phyloP scores from a whole-genome alignment of 495 filamentous ascomycete species.

The Terfezia claveryi region DNA sequence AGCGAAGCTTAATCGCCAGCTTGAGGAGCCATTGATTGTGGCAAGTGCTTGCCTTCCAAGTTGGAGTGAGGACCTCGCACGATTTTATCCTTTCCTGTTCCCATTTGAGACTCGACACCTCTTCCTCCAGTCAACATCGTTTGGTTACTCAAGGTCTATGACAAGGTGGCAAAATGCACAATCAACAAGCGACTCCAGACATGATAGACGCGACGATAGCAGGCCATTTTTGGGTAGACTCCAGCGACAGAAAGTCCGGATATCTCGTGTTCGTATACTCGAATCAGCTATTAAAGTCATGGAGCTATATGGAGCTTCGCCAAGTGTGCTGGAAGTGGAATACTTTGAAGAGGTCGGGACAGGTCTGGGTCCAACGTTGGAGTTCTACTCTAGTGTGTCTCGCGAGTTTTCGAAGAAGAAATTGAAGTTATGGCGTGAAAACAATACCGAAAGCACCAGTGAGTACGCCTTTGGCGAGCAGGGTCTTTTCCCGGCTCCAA shows the following conservation, averaged over 20 bases:
- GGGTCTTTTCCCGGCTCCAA: slow-evolving; percentile 81
- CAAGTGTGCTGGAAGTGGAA: slow-evolving; percentile 89
- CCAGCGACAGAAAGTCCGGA: slow-evolving; percentile 92
- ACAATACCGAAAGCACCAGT: slow-evolving; percentile 47
- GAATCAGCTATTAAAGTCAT: slow-evolving; percentile 98
- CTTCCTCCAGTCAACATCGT: slow-evolving; percentile 93
- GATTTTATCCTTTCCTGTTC: slow-evolving; percentile 94
- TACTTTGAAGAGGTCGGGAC: slow-evolving; percentile 99
- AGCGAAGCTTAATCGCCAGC: slow-evolving; percentile 90
- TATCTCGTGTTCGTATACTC: slow-evolving; percentile 74
- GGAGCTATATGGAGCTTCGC: slow-evolving; percentile 91
- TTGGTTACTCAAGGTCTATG: slow-evolving; percentile 96
- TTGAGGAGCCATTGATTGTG: slow-evolving; percentile 96
- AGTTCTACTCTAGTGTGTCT: slow-evolving; percentile 96
- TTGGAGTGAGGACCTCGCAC: slow-evolving; percentile 94
- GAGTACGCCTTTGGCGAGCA: slow-evolving; percentile 73
- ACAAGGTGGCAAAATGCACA: slow-evolving; percentile 89
- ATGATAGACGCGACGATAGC: slow-evolving; percentile 61
- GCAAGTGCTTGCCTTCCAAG: slow-evolving; percentile 88
- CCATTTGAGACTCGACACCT: slow-evolving; percentile 95
- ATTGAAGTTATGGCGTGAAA: slow-evolving; percentile 86
- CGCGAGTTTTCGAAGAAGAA: slow-evolving; percentile 96
- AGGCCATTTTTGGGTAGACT: slow-evolving; percentile 79
- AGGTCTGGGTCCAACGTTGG: slow-evolving; percentile 83
- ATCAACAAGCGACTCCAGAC: slow-evolving; percentile 50